Base-by-base conservation (phyloP, 148 eudicot genomes). In the Polygonum maritimum region DNA sequence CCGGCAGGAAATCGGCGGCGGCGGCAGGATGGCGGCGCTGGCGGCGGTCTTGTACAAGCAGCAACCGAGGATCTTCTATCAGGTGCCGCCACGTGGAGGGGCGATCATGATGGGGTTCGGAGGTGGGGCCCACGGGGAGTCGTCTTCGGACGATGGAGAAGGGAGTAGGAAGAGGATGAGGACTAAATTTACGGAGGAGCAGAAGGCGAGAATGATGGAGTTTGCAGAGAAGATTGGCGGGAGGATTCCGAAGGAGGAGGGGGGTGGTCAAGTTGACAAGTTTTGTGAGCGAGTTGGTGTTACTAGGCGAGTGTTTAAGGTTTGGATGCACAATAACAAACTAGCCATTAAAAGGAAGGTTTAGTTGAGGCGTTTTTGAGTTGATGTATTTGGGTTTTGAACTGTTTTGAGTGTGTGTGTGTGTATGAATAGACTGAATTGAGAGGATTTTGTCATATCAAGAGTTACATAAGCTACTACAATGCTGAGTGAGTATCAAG, bases 51-150 rank as follows among this genome's bases (percentile, higher is more conserved):
- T 80, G 41, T 7, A 39, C 41, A 4, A 39, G 18, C 16, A 3
- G 8, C 67, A 26, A 26, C 31, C 31, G 31, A 26, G 26, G 51
- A 70, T 0, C 15, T n/a, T 69, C 8, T 41, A 41, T 2, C 35
- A 76, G 9, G 63, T 13, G 11, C 74, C 48, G 0, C 19, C 69
- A 16, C 31, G 55, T 4, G 44, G 15, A 4, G 31, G 15, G 2
- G 54, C 48, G 33, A 52, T 81, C 39, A 90, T 92, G 91, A 75
- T 90, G 86, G 83, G 84, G 13, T 90, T 92, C 33, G 90, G 91
- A 3, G 87, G 83, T 35, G 71, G 70, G 35, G 70, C 7, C 35
- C 36, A 31, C 40, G 40, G 39, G 71, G 94, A 88, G 35, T 87
- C 93, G 0, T 26, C 31, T 26, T 93, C 93, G 0, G 88, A 91